Conservation (phyloP, 2,329 filamentous ascomycete species). For the Cadophora sp. region DNA sequence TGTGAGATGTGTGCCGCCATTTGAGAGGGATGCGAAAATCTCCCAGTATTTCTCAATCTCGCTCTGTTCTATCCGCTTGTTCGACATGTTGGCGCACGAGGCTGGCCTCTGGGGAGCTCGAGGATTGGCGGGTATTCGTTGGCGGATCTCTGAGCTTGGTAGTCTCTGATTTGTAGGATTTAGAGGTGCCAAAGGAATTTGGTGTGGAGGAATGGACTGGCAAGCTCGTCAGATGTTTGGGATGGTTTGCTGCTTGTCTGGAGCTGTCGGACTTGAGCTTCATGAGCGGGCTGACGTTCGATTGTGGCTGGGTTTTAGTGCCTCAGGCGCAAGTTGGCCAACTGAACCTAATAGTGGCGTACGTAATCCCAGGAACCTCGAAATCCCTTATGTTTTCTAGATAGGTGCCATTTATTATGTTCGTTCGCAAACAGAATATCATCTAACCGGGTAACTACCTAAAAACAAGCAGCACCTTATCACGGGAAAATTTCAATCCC, state of each 20-base stretch:
- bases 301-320: conserved; percentile 6
- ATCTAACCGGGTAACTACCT: no score
- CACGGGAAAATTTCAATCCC: no score
- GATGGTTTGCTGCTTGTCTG: neutral
- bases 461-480: no score
- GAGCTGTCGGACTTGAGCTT: conserved; percentile 2
- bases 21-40: conserved; percentile 73
- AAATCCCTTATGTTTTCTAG: no score
- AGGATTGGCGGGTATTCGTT: neutral
- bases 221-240: neutral
- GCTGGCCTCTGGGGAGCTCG: neutral
- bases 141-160: neutral
- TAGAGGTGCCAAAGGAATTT: neutral
- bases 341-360: neutral
- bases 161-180: neutral
- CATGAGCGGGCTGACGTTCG: conserved; percentile 5
- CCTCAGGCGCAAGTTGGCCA: neutral
- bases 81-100: conserved; percentile 41
- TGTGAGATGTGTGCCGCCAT: conserved; percentile 69
- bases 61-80: conserved; percentile 70
- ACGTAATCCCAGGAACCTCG: neutral
- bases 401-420: no score
- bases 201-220: neutral
- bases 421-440: no score
- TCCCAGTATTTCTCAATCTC: conserved; percentile 83